Evolutionary conservation across 2,329 filamentous ascomycete species (phyloP).

Genomic region (Pyrenophora seminiperda): DNA sequence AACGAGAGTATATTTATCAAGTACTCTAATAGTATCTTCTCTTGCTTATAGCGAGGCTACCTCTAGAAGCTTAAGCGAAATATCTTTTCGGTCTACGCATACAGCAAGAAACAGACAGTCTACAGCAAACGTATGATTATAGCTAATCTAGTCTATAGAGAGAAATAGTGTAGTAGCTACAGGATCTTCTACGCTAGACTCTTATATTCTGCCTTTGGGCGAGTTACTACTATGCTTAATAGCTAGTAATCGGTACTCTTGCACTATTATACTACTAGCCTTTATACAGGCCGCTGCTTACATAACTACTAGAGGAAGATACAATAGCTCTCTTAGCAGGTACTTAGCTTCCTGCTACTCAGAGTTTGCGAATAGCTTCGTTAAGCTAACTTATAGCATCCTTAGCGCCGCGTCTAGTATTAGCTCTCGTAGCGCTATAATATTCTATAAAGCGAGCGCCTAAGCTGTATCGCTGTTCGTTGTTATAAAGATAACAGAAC

Average conservation of each 20-base stretch:
- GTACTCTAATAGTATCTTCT: slow-evolving; percentile 21
- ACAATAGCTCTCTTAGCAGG: slow-evolving; percentile 23
- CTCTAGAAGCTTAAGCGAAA: slow-evolving; percentile 24
- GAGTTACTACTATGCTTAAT: slow-evolving; percentile 36
- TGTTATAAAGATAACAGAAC: slow-evolving; percentile 27
- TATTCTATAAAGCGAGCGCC: slow-evolving; percentile 20
- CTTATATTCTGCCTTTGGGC: slow-evolving; percentile 37
- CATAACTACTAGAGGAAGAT: slow-evolving; percentile 26
- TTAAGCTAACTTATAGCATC: slow-evolving; percentile 25
- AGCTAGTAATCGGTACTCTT: slow-evolving; percentile 20
- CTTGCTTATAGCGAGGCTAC: slow-evolving; percentile 12
- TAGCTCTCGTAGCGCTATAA: slow-evolving; percentile 22
- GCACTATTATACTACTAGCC: slow-evolving; percentile 9
- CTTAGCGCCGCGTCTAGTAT: slow-evolving; percentile 19
- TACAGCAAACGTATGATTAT: slow-evolving; percentile 39
- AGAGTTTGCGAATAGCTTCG: slow-evolving; percentile 3
- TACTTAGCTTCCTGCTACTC: slow-evolving; percentile 18
- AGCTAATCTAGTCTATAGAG: slow-evolving; percentile 45
- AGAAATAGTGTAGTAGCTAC: slow-evolving; percentile 50
- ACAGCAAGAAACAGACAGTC: slow-evolving; percentile 49
- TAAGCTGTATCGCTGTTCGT: slow-evolving; percentile 15
- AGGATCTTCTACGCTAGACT: slow-evolving; percentile 41
- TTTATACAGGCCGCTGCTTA: slow-evolving; percentile 28
- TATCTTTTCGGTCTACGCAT: slow-evolving; percentile 39
- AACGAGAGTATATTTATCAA: slow-evolving; percentile 17